These are phyloP conservation scores for Calonectria naviculata DNA, from an alignment of 2,329 filamentous ascomycete species.

Conservation along the genomic window DNA sequence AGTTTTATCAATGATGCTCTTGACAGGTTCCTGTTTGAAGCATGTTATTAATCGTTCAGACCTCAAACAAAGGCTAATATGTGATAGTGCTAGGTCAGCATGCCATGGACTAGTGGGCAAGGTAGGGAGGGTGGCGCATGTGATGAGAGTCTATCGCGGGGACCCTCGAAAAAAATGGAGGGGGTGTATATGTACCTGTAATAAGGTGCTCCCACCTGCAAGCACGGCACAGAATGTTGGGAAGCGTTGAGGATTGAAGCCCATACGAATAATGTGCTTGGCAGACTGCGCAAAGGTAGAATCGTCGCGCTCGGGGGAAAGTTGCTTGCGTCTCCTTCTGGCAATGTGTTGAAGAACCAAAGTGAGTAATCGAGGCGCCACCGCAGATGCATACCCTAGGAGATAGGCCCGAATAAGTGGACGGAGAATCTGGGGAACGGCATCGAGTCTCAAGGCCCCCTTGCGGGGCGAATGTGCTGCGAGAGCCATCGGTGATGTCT, in stretches of 20 bases:
- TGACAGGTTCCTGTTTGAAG: conserved; percentile 42
- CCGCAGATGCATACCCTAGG: conserved; percentile 69
- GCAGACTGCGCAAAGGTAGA: conserved; percentile 46
- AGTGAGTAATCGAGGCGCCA: conserved; percentile 66
- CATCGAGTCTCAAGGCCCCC: conserved; percentile 38
- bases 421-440: conserved; percentile 61
- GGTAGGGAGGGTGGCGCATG: conserved; percentile 8
- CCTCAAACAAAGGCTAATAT: not conserved
- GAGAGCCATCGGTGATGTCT: conserved; percentile 27
- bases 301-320: conserved; percentile 41
- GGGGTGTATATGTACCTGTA: conserved; percentile 59
- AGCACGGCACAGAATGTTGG: conserved; percentile 72
- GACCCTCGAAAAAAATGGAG: not conserved
- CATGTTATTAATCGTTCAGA: conserved; percentile 23
- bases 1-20: conserved; percentile 41
- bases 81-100: not conserved
- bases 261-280: conserved; percentile 58
- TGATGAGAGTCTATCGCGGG: not conserved
- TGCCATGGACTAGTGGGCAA: not conserved
- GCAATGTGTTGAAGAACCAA: conserved; percentile 63
- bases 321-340: conserved; percentile 46
- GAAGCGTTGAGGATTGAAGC: conserved; percentile 67
- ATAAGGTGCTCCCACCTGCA: conserved; percentile 69
- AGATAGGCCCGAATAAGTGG: conserved; percentile 70
- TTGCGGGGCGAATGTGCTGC: conserved; percentile 29